Evolutionary conservation across 352 stramenopile genomes (phyloP).

Genomic region (Globisporangium spinosum): DNA sequence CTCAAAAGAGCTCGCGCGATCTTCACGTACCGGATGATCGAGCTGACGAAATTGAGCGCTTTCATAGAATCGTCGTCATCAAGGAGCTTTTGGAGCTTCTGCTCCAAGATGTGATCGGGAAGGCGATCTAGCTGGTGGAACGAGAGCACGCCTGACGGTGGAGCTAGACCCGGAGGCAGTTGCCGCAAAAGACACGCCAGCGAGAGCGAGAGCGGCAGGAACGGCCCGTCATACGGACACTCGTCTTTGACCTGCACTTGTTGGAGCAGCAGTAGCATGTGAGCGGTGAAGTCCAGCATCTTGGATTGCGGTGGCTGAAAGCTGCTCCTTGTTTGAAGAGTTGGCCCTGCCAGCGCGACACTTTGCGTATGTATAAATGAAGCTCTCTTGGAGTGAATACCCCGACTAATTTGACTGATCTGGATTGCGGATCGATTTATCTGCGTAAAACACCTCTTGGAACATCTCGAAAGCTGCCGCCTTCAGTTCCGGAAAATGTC

Average conservation of each 20-base stretch:
- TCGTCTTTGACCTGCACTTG: slow-evolving; percentile 45
- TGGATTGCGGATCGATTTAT: not conserved
- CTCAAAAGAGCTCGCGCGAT: slow-evolving; percentile 33
- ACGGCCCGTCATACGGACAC: slow-evolving; percentile 35
- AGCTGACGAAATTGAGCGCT: slow-evolving; percentile 31
- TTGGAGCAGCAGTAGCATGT: slow-evolving; percentile 52
- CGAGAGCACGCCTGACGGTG: slow-evolving; percentile 29
- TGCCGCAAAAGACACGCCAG: slow-evolving; percentile 45
- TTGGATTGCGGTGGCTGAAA: not conserved
- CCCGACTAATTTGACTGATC: not conserved
- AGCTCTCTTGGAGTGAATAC: not conserved
- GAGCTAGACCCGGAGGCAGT: slow-evolving; percentile 37
- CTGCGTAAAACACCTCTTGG: slow-evolving; percentile 11
- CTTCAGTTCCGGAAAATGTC: slow-evolving; percentile 7
- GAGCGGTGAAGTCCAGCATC: slow-evolving; percentile 38
- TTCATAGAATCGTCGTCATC: slow-evolving; percentile 20
- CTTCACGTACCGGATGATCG: slow-evolving; percentile 40
- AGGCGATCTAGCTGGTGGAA: slow-evolving; percentile 44
- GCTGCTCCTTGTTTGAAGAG: not conserved
- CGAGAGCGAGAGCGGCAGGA: slow-evolving; percentile 47
- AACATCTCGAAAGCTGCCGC: slow-evolving; percentile 4
- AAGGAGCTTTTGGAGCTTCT: slow-evolving; percentile 26
- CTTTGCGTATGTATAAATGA: not conserved
- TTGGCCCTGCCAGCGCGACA: not conserved
- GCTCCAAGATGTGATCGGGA: slow-evolving; percentile 26